Evolutionary conservation across 1,284 basidiomycete species (phyloP), one percentile per base, ranked within the genome.

Genomic region (Laetiporus sulphureus): DNA sequence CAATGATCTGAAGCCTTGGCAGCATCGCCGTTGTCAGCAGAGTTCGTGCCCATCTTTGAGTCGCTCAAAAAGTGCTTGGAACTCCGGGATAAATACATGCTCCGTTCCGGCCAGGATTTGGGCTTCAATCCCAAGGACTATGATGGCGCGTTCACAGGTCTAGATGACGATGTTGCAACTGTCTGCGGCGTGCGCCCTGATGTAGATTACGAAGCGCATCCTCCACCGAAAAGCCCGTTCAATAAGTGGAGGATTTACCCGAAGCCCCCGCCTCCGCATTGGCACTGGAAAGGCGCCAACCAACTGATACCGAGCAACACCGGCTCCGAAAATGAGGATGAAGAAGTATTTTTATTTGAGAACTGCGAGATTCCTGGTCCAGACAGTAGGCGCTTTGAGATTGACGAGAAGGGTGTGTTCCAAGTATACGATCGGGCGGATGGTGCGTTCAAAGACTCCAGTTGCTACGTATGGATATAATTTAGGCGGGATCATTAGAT

Each of bases 41-140:
- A 87, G 58, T 72, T 77, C 45, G 52, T 62, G 3, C 61, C 67
- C 12, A 67, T 83, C 15, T 74, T 82, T 40, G 72, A 79, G 53
- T 64, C 73, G 5, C 67, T 97, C 57, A 79, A 87, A 48, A 76
- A 72, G 56, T 95, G 91, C 56, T 77, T 96, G 36, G 77, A 87
- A 45, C 69, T 96, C 16, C 83, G 93, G 18, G 92, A 96, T 68
- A 96, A 95, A 63, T 97, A 96, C 66, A 91, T 94, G 67, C 54
- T 69, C 11, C 75, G 77, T 41, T 95, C 92, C 1, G 75, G 82
- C 6, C 93, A 97, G 61, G 76, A 86, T 41, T 74, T 94, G 1
- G 91, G 92, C 3, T 94, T 97, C 64, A 88, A 96, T 61, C 93
- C 93, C 0, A 76, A 77, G 49, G 90, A 96, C 61, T 78, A 91